Evolutionary conservation across 345 rosid species (phyloP).

Genomic region (Brassica juncea): DNA sequence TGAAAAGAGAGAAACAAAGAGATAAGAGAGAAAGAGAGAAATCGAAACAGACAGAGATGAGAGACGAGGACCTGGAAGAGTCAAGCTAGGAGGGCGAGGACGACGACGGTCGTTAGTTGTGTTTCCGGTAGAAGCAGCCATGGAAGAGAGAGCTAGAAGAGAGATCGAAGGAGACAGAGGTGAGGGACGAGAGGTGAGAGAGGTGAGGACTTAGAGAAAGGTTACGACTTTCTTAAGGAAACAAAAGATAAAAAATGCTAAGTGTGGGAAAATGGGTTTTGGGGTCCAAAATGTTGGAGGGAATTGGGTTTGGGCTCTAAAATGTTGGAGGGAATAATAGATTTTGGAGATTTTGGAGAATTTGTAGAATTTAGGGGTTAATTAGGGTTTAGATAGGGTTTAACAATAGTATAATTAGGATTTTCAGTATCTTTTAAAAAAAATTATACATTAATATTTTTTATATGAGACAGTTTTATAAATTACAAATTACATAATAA

Average conservation of each 20-base stretch:
- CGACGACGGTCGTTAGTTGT: background rate
- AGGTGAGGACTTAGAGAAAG: too few species aligned
- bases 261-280: background rate
- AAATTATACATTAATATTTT: too few species aligned
- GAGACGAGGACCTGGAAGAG: background rate
- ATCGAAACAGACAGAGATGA: background rate
- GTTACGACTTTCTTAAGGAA: too few species aligned
- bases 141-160: background rate
- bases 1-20: background rate
- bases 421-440: too few species aligned
- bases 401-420: background rate
- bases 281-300: background rate
- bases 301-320: background rate
- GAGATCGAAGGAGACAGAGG: background rate
- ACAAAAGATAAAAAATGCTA: background rate
- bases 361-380: background rate
- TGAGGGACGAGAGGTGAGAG: background rate
- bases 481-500: too few species aligned
- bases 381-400: background rate
- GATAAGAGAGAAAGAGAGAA: background rate
- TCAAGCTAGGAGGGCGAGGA: background rate
- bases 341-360: background rate
- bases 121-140: background rate
- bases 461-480: too few species aligned
- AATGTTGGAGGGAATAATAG: background rate